Evolutionary conservation across 1,284 basidiomycete genomes (phyloP).

Genomic region (Fomes fomentarius): DNA sequence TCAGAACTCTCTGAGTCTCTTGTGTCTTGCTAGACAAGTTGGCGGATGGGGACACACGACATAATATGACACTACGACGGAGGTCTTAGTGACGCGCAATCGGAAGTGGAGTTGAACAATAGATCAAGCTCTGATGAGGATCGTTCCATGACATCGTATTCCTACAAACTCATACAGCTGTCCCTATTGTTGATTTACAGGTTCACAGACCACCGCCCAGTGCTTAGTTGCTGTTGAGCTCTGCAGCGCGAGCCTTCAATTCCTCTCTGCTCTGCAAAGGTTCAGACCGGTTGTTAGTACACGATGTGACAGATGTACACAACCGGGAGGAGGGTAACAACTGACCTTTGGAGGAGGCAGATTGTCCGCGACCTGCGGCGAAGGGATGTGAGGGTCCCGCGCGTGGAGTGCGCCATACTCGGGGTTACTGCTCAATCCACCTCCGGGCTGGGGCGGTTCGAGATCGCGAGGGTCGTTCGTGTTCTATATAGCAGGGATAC

Average conservation of each 20-base stretch:
- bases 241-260: constrained; percentile 31
- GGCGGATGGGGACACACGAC: no score
- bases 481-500: constrained; percentile 38
- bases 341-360: constrained; percentile 33
- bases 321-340: not conserved
- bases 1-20: no score
- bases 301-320: not conserved
- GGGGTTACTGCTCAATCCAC: constrained; percentile 39
- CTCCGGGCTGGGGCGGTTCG: constrained; percentile 41
- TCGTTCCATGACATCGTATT: no score
- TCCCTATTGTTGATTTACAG: no score
- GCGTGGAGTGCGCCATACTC: constrained; percentile 42
- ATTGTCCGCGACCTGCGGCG: constrained; percentile 25
- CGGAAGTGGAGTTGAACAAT: no score
- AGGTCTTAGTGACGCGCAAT: no score
- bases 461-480: constrained; percentile 54
- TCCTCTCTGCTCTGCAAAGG: constrained; percentile 35
- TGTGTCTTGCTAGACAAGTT: no score
- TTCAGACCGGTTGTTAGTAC: no score
- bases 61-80: no score
- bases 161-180: no score
- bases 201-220: no score
- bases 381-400: constrained; percentile 46
- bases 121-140: no score
- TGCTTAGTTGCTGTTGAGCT: constrained; percentile 28